A percentile compares a stretch with the other conserved stretches of the same genome.
These are phyloP conservation scores for Lizonia empirigonia DNA, from an alignment of 2,329 filamentous ascomycete species.

Conservation along the genomic window DNA sequence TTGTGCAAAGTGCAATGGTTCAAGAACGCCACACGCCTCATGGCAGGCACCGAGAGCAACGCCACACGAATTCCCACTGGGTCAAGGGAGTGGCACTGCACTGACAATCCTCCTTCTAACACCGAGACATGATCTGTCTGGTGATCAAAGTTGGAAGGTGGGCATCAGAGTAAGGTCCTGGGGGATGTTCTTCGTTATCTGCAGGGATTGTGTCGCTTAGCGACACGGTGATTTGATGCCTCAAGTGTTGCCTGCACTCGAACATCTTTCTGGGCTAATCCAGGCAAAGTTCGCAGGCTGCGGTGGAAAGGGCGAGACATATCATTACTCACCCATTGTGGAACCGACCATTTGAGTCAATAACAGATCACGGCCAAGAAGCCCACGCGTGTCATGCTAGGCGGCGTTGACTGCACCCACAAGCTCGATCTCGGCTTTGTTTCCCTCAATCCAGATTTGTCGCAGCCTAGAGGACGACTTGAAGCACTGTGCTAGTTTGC, in stretches of 20 bases:
- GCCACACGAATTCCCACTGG: conserved; percentile 17
- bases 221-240: conserved; percentile 15
- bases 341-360: neutral
- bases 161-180: neutral
- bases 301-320: neutral
- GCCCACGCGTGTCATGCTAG: conserved; percentile 12
- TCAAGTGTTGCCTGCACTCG: conserved; percentile 11
- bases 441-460: neutral
- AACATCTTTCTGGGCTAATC: conserved; percentile 1
- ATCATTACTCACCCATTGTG: neutral
- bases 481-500: neutral
- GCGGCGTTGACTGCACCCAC: conserved; percentile 9
- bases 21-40: conserved; percentile 18
- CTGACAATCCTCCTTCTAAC: conserved; percentile 7
- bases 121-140: conserved; percentile 12
- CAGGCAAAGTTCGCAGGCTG: neutral
- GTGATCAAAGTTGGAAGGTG: conserved; percentile 5
- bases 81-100: conserved; percentile 16
- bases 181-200: neutral
- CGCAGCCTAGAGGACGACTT: neutral
- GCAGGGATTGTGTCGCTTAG: conserved; percentile 16
- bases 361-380: neutral
- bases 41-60: conserved; percentile 14
- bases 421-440: conserved; percentile 12
- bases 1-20: conserved; percentile 12